A percentile compares a stretch with the other conserved stretches of the same genome.
These are phyloP conservation scores for Talaromyces albobiverticillius DNA, from an alignment of 2,329 filamentous ascomycete species.

Conservation along the genomic window DNA sequence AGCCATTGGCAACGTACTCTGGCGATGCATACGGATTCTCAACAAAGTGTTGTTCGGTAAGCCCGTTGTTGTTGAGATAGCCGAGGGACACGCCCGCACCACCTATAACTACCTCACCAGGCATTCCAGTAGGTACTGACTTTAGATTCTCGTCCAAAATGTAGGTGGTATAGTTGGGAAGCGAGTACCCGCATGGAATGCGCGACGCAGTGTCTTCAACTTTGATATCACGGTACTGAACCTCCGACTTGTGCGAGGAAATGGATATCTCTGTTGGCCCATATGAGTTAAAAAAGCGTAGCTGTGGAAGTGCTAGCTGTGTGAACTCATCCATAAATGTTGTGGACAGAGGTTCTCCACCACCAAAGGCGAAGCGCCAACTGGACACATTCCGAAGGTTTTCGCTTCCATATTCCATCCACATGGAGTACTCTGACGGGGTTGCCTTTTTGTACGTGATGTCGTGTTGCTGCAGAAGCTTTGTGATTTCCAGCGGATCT, in stretches of 20 bases:
- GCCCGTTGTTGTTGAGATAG: slow-evolving; percentile 18
- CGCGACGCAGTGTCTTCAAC: background rate
- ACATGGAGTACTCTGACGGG: slow-evolving; percentile 20
- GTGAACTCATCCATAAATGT: slow-evolving; percentile 8
- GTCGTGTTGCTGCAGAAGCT: slow-evolving; percentile 16
- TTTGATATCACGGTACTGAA: slow-evolving; percentile 7
- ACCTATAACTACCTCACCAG: slow-evolving; percentile 41
- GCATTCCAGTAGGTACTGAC: slow-evolving; percentile 34
- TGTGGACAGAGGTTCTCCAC: slow-evolving; percentile 1
- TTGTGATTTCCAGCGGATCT: slow-evolving; percentile 13
- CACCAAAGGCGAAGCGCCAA: slow-evolving; percentile 10
- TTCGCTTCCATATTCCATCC: slow-evolving; percentile 18
- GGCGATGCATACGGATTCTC: slow-evolving; percentile 12
- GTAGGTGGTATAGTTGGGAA: slow-evolving; percentile 38
- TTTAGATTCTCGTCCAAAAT: slow-evolving; percentile 40
- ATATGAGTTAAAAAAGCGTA: slow-evolving; percentile 16
- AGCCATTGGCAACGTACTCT: slow-evolving; percentile 16
- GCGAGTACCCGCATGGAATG: slow-evolving; percentile 21
- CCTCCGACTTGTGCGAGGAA: slow-evolving; percentile 19
- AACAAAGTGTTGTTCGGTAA: slow-evolving; percentile 22
- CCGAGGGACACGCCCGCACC: slow-evolving; percentile 20
- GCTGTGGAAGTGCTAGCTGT: slow-evolving; percentile 10
- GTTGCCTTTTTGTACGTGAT: slow-evolving; percentile 21
- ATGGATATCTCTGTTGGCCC: slow-evolving; percentile 19
- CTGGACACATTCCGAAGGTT: background rate